Evolutionary conservation across 257 asterid species (phyloP), one percentile per base, ranked within the genome.

Genomic region (Solanum corneliomulleri): DNA sequence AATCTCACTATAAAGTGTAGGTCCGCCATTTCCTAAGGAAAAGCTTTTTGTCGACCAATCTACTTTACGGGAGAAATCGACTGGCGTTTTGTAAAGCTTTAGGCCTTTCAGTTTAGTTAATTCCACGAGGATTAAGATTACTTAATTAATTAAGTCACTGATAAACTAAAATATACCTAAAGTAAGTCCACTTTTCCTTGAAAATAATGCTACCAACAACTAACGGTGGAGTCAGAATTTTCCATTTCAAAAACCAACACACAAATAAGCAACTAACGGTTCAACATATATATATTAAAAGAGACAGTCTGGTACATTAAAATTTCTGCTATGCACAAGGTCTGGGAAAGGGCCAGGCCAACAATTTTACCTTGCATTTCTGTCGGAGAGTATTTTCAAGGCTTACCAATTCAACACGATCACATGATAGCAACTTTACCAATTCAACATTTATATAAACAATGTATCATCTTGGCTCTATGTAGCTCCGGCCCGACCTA

Each of bases 111-210:
- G 33, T 23, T 66, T 41, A 85, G 81, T n/a, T 52, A 52, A 52
- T 52, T 64, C 72, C 52, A 44, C 41, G 87, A 84, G 87, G 68
- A 33, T 84, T 84, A 66, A 68, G 29, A 68, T 41, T 85, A 68
- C 44, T 68, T 37, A 16, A 62, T 62, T 62, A 62, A 21, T 37
- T 37, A 58, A 13, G 27, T 62, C 44, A 13, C 8, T 31, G 41
- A 15, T 44, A 42, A 44, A 66, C 52, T 85, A 85, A 23, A 69
- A 68, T 2, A 21, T n/a, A 66, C n/a, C 16, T 66, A 68, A 85
- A 42, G 83, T 31, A 31, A 14, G 25, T 81, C 68, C 27, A 60
- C 71, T 82, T 82, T 52, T 29, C 9, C 44, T 2, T 52, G 3
- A 66, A 68, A 10, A 42, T 81, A 81, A 58, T 84, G 41, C 2